Evolutionary conservation across 768 basidiomycete species (phyloP).

Genomic region (Xerocomus spinulosus): DNA sequence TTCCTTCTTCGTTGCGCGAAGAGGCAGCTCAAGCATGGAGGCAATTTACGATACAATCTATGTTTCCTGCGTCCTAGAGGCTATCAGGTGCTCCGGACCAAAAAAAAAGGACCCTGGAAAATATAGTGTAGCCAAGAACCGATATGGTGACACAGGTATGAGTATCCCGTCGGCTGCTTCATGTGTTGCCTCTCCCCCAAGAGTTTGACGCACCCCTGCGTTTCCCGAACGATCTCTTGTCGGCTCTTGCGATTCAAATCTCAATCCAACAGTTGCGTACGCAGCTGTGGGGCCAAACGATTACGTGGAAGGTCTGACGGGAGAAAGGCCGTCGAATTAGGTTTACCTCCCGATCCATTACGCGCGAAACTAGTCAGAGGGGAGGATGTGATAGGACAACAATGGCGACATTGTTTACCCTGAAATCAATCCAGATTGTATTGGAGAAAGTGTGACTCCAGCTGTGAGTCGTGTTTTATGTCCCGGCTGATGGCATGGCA

Average conservation of each 20-base stretch:
- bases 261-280: constrained; percentile 44
- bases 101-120: constrained; percentile 13
- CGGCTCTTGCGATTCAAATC: constrained; percentile 11
- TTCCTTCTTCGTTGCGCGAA: constrained; percentile 34
- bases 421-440: constrained; percentile 52
- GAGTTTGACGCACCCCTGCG: constrained; percentile 14
- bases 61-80: constrained; percentile 50
- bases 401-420: constrained; percentile 41
- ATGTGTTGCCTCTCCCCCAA: constrained; percentile 15
- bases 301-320: constrained; percentile 70
- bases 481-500: neutral
- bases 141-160: neutral
- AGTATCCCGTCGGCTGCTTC: constrained; percentile 1
- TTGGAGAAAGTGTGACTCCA: constrained; percentile 50
- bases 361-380: constrained; percentile 64
- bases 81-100: constrained; percentile 10
- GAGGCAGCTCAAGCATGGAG: constrained; percentile 54
- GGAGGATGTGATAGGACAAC: constrained; percentile 51
- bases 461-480: constrained; percentile 32
- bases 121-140: constrained; percentile 8
- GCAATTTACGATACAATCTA: constrained; percentile 44
- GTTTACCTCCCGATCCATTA: constrained; percentile 55
- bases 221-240: constrained; percentile 16
- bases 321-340: constrained; percentile 56
- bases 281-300: constrained; percentile 48